Conservation (phyloP, 1,284 basidiomycete genomes). For the Cutaneotrichosporon sp. region DNA sequence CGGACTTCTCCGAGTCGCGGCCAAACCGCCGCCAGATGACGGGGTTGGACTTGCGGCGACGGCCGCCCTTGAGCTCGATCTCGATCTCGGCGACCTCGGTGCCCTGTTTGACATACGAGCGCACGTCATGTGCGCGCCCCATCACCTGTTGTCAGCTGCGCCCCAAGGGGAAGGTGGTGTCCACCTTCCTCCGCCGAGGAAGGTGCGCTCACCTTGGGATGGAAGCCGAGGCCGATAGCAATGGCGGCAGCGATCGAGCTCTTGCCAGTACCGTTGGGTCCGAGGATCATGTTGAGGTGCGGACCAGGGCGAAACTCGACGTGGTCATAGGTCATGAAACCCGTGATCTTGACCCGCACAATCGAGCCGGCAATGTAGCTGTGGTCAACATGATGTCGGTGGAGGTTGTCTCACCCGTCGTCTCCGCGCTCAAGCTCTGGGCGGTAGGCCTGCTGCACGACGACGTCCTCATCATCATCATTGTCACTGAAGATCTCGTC, state of each 20-base stretch:
- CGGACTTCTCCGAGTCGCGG: conserved; percentile 58
- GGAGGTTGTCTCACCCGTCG: conserved; percentile 28
- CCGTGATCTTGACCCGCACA: conserved; percentile 79
- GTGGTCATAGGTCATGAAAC: conserved; percentile 94
- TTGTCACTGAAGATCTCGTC: conserved; percentile 7
- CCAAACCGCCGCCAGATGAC: conserved; percentile 69
- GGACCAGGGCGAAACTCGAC: conserved; percentile 92
- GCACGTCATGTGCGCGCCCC: conserved; percentile 77
- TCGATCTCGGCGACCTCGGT: conserved; percentile 75
- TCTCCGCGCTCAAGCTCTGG: conserved; percentile 32
- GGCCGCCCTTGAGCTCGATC: conserved; percentile 88
- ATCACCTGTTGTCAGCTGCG: conserved; percentile 62
- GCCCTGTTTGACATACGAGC: conserved; percentile 82
- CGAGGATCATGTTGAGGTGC: conserved; percentile 95
- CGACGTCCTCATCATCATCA: conserved; percentile 11
- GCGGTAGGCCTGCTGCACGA: conserved; percentile 13
- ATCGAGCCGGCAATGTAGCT: conserved; percentile 94
- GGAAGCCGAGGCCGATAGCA: conserved; percentile 88
- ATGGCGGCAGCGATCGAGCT: conserved; percentile 95
- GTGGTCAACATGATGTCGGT: conserved; percentile 1
- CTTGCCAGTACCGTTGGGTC: conserved; percentile 96
- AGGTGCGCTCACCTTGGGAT: conserved; percentile 63
- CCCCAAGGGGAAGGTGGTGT: not conserved
- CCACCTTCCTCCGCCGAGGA: not conserved
- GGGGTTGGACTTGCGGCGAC: conserved; percentile 70